Conservation (phyloP, 139 green algal species). For the Zygnema cylindricum region DNA sequence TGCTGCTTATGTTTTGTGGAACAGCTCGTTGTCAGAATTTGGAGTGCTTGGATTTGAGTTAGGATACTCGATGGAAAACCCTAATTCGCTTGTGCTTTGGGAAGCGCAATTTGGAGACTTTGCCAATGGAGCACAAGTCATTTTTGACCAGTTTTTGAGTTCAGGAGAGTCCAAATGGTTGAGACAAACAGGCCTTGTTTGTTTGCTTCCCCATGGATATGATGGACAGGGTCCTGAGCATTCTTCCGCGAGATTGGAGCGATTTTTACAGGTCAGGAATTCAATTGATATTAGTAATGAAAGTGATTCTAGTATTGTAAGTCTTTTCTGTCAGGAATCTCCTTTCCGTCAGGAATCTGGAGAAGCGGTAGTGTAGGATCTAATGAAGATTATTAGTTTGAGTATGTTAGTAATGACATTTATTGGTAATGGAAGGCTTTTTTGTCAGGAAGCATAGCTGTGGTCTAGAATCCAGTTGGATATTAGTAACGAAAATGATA, state of each 20-base stretch:
- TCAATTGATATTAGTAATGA: no score
- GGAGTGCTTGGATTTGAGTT: constrained; percentile 98
- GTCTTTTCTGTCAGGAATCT: no score
- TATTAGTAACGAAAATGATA: no score
- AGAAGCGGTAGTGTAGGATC: no score
- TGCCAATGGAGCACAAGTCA: constrained; percentile 85
- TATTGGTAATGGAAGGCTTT: no score
- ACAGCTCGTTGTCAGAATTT: constrained; percentile 87
- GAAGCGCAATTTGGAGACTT: constrained; percentile 93
- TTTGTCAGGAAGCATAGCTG: no score
- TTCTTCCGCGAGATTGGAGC: constrained; percentile 76
- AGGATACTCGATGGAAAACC: constrained; percentile 95
- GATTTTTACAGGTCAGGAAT: constrained; percentile 73
- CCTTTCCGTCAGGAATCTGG: no score
- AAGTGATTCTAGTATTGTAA: no score
- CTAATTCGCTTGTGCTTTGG: constrained; percentile 90
- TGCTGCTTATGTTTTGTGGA: neutral
- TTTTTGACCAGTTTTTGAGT: constrained; percentile 84
- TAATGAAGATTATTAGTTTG: no score
- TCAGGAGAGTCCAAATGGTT: constrained; percentile 83
- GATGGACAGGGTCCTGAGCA: constrained; percentile 90
- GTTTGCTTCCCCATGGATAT: constrained; percentile 90
- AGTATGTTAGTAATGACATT: no score
- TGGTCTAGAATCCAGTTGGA: no score
- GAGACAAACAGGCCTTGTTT: constrained; percentile 75